phyloP scores from a whole-genome alignment of 768 basidiomycete species.

The Floccularia luteovirens region DNA sequence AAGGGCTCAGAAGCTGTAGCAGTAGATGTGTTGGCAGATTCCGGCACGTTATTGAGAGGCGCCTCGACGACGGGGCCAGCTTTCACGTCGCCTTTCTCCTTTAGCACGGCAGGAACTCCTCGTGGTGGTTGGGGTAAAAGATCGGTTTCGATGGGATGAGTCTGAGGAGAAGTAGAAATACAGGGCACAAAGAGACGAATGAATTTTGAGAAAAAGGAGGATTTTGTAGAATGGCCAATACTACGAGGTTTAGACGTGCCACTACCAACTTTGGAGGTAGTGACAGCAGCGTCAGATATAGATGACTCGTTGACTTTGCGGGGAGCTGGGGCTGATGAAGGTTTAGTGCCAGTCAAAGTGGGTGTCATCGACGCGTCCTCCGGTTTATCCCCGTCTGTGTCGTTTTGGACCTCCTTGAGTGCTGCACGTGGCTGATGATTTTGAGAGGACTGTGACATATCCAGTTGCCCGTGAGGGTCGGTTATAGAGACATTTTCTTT shows the following conservation, averaged over 20 bases:
- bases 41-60: too few species aligned
- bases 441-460: background rate
- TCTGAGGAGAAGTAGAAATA: constrained; percentile 39
- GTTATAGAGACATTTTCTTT: background rate
- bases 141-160: constrained; percentile 39
- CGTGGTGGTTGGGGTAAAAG: too few species aligned
- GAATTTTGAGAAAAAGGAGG: constrained; percentile 52
- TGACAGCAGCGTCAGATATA: constrained; percentile 1
- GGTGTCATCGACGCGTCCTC: constrained; percentile 18
- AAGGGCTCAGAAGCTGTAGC: background rate
- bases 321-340: constrained; percentile 8
- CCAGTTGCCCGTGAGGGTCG: background rate
- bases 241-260: constrained; percentile 9
- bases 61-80: background rate
- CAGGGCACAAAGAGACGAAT: constrained; percentile 62
- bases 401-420: constrained; percentile 12
- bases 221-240: constrained; percentile 20
- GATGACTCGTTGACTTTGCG: constrained; percentile 9
- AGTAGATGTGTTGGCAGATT: background rate
- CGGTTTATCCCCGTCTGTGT: constrained; percentile 13
- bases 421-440: constrained; percentile 14
- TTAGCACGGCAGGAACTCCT: constrained; percentile 8
- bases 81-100: background rate
- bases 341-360: constrained; percentile 12
- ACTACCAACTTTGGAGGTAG: constrained; percentile 10